A percentile compares a stretch with the other conserved stretches of the same genome.
These are phyloP conservation scores for Cudoniella acicularis DNA, from an alignment of 495 filamentous ascomycete species.

Conservation along the genomic window DNA sequence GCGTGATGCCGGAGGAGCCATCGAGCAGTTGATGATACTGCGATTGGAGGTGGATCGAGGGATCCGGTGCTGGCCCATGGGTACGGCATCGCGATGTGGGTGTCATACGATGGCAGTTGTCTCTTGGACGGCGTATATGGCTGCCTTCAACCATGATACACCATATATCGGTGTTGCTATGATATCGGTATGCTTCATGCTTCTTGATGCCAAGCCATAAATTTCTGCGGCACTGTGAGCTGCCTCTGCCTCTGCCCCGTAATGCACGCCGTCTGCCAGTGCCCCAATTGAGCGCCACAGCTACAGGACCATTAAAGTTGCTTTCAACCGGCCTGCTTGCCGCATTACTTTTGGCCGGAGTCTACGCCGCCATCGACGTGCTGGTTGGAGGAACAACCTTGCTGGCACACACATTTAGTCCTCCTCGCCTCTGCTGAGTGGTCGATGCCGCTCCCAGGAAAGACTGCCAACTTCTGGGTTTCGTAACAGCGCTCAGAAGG, in stretches of 20 bases:
- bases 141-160: not conserved
- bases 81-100: slow-evolving; percentile 14
- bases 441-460: not conserved
- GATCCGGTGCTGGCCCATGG: not conserved
- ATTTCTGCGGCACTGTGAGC: slow-evolving; percentile 5
- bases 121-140: not conserved
- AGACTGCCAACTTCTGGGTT: slow-evolving; percentile 6
- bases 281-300: slow-evolving; percentile 3
- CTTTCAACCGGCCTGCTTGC: slow-evolving; percentile 21
- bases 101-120: slow-evolving; percentile 11
- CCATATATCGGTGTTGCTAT: slow-evolving; percentile 6
- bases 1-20: slow-evolving; percentile 9
- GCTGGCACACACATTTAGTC: slow-evolving; percentile 9
- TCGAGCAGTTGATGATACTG: not conserved
- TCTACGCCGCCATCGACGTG: not conserved
- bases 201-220: slow-evolving; percentile 5
- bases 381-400: slow-evolving; percentile 18
- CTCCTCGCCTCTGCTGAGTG: not conserved
- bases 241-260: slow-evolving; percentile 4
- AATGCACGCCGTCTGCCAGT: not conserved
- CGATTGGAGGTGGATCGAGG: slow-evolving; percentile 1
- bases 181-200: not conserved
- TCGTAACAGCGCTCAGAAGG: not conserved
- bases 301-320: not conserved
- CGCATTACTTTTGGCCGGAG: slow-evolving; percentile 12